phyloP scores from a whole-genome alignment of 345 rosid genomes.

The Cardamine resedifolia region DNA sequence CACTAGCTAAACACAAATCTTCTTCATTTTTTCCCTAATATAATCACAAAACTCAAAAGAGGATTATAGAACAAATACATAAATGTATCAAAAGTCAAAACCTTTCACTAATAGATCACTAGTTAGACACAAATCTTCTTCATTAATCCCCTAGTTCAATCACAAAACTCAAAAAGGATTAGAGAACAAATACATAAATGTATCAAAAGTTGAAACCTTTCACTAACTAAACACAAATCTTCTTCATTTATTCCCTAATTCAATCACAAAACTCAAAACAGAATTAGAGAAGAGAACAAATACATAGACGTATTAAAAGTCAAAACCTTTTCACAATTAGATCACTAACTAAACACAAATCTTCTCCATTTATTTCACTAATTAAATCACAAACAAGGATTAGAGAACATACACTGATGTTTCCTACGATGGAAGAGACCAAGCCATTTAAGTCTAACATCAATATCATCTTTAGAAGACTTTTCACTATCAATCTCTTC shows the following conservation, averaged over 20 bases:
- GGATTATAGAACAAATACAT: neutral
- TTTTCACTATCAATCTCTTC: slow-evolving; percentile 72
- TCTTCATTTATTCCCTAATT: too few species aligned
- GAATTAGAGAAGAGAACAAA: too few species aligned
- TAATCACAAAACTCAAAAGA: neutral
- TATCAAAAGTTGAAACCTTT: neutral
- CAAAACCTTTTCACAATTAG: neutral
- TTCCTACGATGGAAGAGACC: slow-evolving; percentile 93
- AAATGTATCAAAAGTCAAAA: neutral
- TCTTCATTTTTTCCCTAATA: neutral
- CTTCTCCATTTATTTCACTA: too few species aligned
- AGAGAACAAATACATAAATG: neutral
- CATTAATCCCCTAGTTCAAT: neutral
- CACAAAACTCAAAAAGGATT: neutral
- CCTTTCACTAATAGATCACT: neutral
- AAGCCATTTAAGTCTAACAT: slow-evolving; percentile 96
- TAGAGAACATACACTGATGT: slow-evolving; percentile 62
- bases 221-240: neutral
- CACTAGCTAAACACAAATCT: neutral
- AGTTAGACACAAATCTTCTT: neutral
- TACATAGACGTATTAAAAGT: neutral
- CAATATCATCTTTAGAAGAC: slow-evolving; percentile 69
- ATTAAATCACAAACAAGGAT: neutral
- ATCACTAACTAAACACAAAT: neutral
- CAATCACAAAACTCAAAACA: too few species aligned